Percentiles rank a stretch among this genome's conserved stretches.
Evolutionary conservation across 441 rosid species (phyloP).

Genomic region (Dalechampia spathulata): DNA sequence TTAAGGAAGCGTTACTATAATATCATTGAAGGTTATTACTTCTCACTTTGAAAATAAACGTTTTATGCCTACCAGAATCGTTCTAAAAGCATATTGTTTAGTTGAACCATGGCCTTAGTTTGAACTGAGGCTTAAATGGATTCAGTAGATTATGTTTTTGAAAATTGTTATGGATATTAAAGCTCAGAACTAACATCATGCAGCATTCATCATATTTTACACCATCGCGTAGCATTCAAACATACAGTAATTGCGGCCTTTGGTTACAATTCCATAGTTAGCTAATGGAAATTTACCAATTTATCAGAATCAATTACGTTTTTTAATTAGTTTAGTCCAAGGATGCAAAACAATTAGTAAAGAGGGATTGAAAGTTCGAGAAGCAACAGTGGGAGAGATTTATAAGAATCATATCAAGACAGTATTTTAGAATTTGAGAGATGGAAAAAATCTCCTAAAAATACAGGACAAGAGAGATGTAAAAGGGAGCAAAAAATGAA

Average conservation of each 20-base stretch:
- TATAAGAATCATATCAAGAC: background rate
- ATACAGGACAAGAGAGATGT: background rate
- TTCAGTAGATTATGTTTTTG: background rate
- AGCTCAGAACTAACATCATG: background rate
- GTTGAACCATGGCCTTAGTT: background rate
- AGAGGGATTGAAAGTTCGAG: background rate
- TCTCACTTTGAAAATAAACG: too few relatives aligned
- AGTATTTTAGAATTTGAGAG: background rate
- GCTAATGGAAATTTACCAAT: background rate
- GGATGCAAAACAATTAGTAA: too few relatives aligned
- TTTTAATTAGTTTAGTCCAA: too few relatives aligned
- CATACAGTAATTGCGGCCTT: background rate
- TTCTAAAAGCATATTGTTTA: background rate
- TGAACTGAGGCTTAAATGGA: background rate
- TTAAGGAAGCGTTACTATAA: constrained; percentile 83
- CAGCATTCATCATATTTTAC: background rate
- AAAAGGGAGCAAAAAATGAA: background rate
- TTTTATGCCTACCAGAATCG: background rate
- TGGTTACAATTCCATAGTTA: background rate
- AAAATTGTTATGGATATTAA: background rate
- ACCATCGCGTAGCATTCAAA: background rate
- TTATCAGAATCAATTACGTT: too few relatives aligned
- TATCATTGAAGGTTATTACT: constrained; percentile 70
- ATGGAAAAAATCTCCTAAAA: background rate
- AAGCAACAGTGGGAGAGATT: background rate